phyloP scores from a whole-genome alignment of 495 filamentous ascomycete genomes.

The Neurospora hispaniola region DNA sequence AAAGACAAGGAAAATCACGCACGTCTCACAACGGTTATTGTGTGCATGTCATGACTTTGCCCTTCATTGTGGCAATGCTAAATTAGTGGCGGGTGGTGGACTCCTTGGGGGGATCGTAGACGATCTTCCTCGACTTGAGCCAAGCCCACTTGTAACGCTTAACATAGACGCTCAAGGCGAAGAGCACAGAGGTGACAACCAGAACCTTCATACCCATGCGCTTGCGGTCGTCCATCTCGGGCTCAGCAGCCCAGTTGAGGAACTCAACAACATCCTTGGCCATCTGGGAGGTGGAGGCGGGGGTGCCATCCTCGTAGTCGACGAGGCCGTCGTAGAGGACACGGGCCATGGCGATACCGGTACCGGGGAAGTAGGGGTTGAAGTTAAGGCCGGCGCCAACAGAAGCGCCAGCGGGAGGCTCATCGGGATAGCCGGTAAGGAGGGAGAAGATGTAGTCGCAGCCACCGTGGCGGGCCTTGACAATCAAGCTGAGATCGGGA shows the following conservation, averaged over 20 bases:
- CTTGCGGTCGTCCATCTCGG: constrained; percentile 98
- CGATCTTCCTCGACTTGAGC: constrained; percentile 88
- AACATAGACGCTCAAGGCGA: constrained; percentile 87
- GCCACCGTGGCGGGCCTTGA: constrained; percentile 95
- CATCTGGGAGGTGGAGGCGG: constrained; percentile 95
- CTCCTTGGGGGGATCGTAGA: constrained; percentile 66
- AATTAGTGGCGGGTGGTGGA: constrained; percentile 25
- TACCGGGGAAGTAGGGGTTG: constrained; percentile 99
- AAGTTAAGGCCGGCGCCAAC: constrained; percentile 89
- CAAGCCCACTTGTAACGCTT: constrained; percentile 98
- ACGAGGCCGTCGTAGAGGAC: constrained; percentile 96
- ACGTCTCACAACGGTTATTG: not conserved
- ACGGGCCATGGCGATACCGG: constrained; percentile 97
- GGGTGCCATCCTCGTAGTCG: constrained; percentile 96
- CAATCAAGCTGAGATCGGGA: constrained; percentile 93
- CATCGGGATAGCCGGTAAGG: constrained; percentile 97
- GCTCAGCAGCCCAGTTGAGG: constrained; percentile 97
- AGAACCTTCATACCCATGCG: constrained; percentile 98
- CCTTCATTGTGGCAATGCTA: constrained; percentile 1
- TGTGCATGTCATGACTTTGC: constrained; percentile 1
- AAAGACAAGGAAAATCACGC: constrained; percentile 16
- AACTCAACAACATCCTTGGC: constrained; percentile 99
- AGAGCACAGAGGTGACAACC: constrained; percentile 62
- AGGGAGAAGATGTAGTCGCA: constrained; percentile 97
- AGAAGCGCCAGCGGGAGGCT: constrained; percentile 76